A percentile compares a stretch with the other conserved stretches of the same genome.
Evolutionary conservation across 345 rosid genomes (phyloP).

Genomic region (Hibiscus trionum): DNA sequence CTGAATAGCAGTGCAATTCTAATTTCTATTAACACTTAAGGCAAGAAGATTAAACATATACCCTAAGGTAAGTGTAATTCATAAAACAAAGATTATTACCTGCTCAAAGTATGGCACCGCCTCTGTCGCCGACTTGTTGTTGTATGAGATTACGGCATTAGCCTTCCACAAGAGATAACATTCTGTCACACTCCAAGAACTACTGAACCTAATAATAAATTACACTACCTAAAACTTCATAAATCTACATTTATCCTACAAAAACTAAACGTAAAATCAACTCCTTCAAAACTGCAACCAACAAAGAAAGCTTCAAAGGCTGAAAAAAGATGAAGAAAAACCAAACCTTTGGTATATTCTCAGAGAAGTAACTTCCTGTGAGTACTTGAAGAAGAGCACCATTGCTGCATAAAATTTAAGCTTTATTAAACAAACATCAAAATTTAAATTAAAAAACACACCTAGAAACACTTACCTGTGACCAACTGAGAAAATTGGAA

Average conservation of each 20-base stretch:
- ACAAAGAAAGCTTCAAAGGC: neutral
- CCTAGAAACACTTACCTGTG: constrained; percentile 50
- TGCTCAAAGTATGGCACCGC: constrained; percentile 97
- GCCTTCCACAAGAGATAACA: constrained; percentile 65
- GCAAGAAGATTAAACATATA: neutral
- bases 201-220: constrained; percentile 16
- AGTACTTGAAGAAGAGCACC: constrained; percentile 91
- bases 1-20: neutral
- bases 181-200: constrained; percentile 37
- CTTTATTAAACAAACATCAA: neutral
- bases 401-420: constrained; percentile 43
- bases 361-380: constrained; percentile 75
- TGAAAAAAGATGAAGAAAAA: constrained; percentile 5
- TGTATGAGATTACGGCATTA: constrained; percentile 85
- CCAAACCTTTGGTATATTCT: constrained; percentile 84
- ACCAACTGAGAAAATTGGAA: constrained; percentile 78
- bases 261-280: constrained; percentile 4
- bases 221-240: constrained; percentile 16
- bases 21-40: too few species aligned
- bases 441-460: neutral
- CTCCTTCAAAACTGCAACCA: neutral
- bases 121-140: constrained; percentile 93
- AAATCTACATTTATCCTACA: constrained; percentile 15
- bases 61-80: neutral
- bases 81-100: constrained; percentile 34